Base-by-base conservation (phyloP, 164 flowering plant species). In the Tetrastigma voinierianum region DNA sequence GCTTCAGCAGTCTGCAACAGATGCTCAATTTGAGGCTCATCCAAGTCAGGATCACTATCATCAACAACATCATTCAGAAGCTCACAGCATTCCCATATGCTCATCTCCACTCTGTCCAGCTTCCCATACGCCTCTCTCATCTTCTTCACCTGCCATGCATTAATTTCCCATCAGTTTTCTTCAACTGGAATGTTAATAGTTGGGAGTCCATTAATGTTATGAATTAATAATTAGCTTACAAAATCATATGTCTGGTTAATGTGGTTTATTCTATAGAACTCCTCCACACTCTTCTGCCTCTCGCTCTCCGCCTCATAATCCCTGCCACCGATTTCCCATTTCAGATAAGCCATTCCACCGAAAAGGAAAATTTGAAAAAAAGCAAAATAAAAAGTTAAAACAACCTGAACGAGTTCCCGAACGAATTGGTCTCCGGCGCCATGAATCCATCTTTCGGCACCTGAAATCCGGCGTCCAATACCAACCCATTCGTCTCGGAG, bases 21-120 rank as follows among this genome's bases (percentile, higher is more conserved):
- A n/a, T 77, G 80, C 70, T 70, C 57, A 32, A 77, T 77, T 15
- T 77, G 80, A 2, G 80, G 80, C 20, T 77, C 80, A 44, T 77
- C 77, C 62, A 76, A 43, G 49, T 76, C 79, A n/a, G 79, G 79
- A 46, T 76, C 79, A 20, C 79, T 76, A n/a, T 76, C 80, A 46
- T 77, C 80, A 18, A 77, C 74, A 1, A 77, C 74, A 1, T 77
- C 77, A 21, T 77, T 77, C 2, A 77, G 72, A 7, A 77, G 66
- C 40, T 77, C 80, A 48, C 80, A 77, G 20, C 80, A 77, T 61
- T 77, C 80, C 80, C 80, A 77, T 23, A 77, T 73, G 67, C 77
- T 71, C 80, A 77, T 77, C 43, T 73, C 80, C 49, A 51, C 66
- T 40, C 44, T 70, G 49, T 77, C 43, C 66, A 77, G 16, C 53